Evolutionary conservation across 78 protist species (phyloP).

Genomic region (Andalucia godoyi): DNA sequence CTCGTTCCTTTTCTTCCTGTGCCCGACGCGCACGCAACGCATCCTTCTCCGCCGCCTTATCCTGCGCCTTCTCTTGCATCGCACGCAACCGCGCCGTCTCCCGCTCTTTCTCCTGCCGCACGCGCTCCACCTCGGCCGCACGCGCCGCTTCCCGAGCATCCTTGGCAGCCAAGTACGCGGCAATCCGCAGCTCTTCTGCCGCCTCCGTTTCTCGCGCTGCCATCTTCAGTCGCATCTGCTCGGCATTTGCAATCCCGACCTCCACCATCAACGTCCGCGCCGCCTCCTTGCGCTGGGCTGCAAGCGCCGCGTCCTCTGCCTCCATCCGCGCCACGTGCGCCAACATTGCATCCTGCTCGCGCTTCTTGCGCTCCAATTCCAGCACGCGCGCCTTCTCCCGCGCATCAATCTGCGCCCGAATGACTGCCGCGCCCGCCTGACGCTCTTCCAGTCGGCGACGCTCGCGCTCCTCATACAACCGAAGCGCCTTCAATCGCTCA

Average conservation of each 20-base stretch:
- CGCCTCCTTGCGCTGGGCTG: background rate
- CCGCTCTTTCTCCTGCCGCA: slow-evolving; percentile 1
- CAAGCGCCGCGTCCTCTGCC: slow-evolving; percentile 8
- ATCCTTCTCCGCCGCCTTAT: slow-evolving; percentile 42
- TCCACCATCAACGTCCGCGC: slow-evolving; percentile 23
- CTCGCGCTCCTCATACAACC: slow-evolving; percentile 28
- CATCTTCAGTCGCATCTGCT: slow-evolving; percentile 21
- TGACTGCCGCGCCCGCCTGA: slow-evolving; percentile 16
- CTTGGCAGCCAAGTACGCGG: slow-evolving; percentile 17
- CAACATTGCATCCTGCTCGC: slow-evolving; percentile 29
- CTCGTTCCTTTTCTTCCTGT: slow-evolving; percentile 28
- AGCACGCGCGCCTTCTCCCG: slow-evolving; percentile 31
- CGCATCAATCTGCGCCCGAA: slow-evolving; percentile 29
- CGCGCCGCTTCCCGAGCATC: slow-evolving; percentile 15
- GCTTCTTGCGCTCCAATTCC: slow-evolving; percentile 11
- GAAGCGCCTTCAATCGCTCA: slow-evolving; percentile 25
- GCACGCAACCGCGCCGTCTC: slow-evolving; percentile 44
- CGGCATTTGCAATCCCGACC: slow-evolving; percentile 25
- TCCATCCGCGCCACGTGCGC: slow-evolving; percentile 22
- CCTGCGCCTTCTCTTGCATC: slow-evolving; percentile 33
- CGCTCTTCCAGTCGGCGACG: slow-evolving; percentile 9
- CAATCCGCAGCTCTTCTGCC: slow-evolving; percentile 29
- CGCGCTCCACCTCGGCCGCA: background rate
- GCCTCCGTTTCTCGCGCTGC: background rate
- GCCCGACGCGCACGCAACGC: slow-evolving; percentile 47